Evolutionary conservation across 208 protist species (phyloP).

Genomic region (Trypanosomatidae sp.): DNA sequence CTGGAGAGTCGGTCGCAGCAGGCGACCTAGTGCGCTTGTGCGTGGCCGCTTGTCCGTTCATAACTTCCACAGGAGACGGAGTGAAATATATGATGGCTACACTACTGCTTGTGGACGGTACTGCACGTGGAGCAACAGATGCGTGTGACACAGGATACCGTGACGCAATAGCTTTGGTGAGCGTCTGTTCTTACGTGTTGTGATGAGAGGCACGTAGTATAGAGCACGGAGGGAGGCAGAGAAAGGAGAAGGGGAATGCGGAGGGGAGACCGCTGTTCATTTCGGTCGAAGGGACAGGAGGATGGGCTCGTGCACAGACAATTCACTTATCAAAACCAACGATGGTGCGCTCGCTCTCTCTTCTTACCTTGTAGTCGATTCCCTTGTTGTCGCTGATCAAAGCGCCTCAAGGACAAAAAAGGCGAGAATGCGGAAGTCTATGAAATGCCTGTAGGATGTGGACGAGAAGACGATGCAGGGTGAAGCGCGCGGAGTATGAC

Average conservation of each 20-base stretch:
- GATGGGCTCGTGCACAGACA: not conserved
- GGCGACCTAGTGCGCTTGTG: conserved; percentile 13
- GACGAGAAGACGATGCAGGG: no score
- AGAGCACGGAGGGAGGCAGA: not conserved
- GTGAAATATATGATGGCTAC: not conserved
- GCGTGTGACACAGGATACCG: not conserved
- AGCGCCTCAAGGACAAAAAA: not conserved
- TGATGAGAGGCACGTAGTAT: not conserved
- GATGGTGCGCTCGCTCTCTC: not conserved
- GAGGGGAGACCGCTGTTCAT: not conserved
- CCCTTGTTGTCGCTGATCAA: not conserved
- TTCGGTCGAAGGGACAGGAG: not conserved
- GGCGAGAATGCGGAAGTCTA: not conserved
- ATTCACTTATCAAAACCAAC: not conserved
- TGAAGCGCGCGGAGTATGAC: not conserved
- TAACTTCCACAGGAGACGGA: not conserved
- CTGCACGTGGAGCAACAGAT: not conserved
- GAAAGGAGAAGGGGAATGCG: not conserved
- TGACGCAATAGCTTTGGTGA: not conserved
- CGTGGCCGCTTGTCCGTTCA: not conserved
- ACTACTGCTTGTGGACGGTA: not conserved
- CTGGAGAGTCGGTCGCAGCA: not conserved
- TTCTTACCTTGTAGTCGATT: not conserved
- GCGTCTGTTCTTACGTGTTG: not conserved
- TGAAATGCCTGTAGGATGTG: not conserved